Evolutionary conservation across 495 filamentous ascomycete species (phyloP).

Genomic region (Daldinia loculata): DNA sequence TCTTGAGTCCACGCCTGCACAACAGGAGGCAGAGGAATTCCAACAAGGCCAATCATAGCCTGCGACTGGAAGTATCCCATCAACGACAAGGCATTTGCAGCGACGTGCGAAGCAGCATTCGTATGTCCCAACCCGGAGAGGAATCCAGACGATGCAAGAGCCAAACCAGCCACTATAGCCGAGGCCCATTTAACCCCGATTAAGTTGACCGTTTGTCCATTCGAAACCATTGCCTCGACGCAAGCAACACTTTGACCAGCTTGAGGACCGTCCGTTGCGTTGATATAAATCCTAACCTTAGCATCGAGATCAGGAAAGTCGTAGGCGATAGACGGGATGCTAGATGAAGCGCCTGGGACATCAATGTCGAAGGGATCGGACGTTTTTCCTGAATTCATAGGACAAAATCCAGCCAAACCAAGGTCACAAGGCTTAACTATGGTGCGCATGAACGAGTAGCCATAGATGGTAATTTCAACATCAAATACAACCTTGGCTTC

Average conservation of each 20-base stretch:
- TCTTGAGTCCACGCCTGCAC: slow-evolving; percentile 97
- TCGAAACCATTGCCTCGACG: slow-evolving; percentile 86
- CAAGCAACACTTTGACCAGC: slow-evolving; percentile 76
- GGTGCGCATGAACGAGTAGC: slow-evolving; percentile 69
- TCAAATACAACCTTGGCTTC: slow-evolving; percentile 86
- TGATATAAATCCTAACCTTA: slow-evolving; percentile 83
- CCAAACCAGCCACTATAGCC: slow-evolving; percentile 85
- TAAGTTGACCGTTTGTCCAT: slow-evolving; percentile 91
- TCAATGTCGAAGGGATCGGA: slow-evolving; percentile 72
- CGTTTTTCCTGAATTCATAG: slow-evolving; percentile 87
- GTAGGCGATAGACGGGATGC: slow-evolving; percentile 87
- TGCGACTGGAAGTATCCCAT: slow-evolving; percentile 97
- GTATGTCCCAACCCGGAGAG: slow-evolving; percentile 87
- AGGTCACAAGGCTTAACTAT: slow-evolving; percentile 79
- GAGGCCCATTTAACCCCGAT: slow-evolving; percentile 90
- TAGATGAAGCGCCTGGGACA: slow-evolving; percentile 59
- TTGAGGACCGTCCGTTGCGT: slow-evolving; percentile 63
- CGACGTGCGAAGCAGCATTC: slow-evolving; percentile 95
- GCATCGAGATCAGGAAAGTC: slow-evolving; percentile 93
- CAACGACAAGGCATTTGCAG: slow-evolving; percentile 88
- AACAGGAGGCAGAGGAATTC: slow-evolving; percentile 84
- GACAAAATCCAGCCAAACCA: slow-evolving; percentile 80
- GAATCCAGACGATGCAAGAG: slow-evolving; percentile 82
- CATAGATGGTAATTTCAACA: slow-evolving; percentile 81
- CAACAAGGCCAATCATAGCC: slow-evolving; percentile 88